Conservation (phyloP, 257 asterid species). For the Nyctanthes arbortristis region DNA sequence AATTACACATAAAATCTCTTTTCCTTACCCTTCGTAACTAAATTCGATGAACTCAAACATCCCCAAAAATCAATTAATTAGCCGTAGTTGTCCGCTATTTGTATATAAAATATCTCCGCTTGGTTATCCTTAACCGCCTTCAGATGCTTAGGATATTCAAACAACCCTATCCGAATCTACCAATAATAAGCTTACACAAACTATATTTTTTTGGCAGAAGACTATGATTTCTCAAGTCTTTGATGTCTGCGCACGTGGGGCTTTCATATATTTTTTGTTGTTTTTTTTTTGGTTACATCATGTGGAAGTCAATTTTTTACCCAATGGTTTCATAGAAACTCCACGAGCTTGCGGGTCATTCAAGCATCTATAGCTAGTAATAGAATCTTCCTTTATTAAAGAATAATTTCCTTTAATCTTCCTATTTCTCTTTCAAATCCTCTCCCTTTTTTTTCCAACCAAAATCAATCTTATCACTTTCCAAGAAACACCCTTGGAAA, state of each 20-base stretch:
- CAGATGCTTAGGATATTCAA: not conserved
- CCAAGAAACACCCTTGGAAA: conserved; percentile 57
- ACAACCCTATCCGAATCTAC: conserved; percentile 11
- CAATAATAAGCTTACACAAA: conserved; percentile 16
- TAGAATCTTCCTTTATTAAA: conserved; percentile 46
- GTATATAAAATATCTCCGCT: not conserved
- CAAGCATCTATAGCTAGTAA: conserved; percentile 43
- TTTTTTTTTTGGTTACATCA: not conserved
- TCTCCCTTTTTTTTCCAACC: conserved; percentile 14
- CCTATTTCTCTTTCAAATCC: conserved; percentile 36
- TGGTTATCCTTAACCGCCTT: conserved; percentile 26
- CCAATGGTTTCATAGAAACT: conserved; percentile 24
- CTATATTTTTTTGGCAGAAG: not conserved
- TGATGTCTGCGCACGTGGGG: conserved; percentile 74
- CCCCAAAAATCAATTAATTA: not conserved
- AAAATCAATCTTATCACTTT: conserved; percentile 46
- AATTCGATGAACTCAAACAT: not conserved
- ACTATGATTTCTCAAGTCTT: conserved; percentile 31
- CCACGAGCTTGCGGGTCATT: conserved; percentile 54
- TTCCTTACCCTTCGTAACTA: not conserved
- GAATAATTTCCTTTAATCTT: conserved; percentile 49
- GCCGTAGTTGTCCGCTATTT: not conserved
- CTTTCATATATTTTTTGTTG: conserved; percentile 20
- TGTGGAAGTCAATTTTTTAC: conserved; percentile 17
- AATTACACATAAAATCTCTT: too few relatives aligned